These are phyloP conservation scores for Aspergillus diversus DNA, from an alignment of 495 filamentous ascomycete genomes.

Conservation along the genomic window DNA sequence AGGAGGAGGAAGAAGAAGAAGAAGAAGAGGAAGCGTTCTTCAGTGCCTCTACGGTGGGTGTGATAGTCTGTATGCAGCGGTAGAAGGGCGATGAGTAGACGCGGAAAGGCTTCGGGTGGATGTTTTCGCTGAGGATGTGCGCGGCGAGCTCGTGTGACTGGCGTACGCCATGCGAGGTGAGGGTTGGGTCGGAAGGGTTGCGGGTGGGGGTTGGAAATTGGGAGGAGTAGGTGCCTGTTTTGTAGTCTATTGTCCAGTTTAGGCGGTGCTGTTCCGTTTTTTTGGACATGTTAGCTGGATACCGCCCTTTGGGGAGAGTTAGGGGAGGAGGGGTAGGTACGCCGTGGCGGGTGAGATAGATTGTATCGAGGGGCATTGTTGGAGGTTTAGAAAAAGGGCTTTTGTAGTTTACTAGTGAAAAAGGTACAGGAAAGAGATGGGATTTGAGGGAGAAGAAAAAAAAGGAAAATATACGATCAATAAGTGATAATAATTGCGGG, in stretches of 20 bases:
- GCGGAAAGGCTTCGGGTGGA: conserved; percentile 63
- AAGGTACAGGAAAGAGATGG: background rate
- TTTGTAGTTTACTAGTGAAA: background rate
- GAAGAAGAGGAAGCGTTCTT: conserved; percentile 26
- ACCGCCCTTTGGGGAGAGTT: background rate
- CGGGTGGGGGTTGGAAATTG: conserved; percentile 78
- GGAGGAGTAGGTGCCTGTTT: conserved; percentile 71
- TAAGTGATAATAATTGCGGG: background rate
- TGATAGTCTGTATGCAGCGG: conserved; percentile 86
- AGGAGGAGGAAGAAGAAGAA: background rate
- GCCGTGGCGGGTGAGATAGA: conserved; percentile 85
- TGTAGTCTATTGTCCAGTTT: conserved; percentile 80
- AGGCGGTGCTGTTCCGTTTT: conserved; percentile 71
- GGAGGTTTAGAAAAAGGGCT: background rate
- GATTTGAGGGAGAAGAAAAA: conserved; percentile 2
- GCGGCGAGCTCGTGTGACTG: conserved; percentile 80
- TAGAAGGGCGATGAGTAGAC: conserved; percentile 90
- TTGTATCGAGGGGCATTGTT: conserved; percentile 66
- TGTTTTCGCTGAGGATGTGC: conserved; percentile 61
- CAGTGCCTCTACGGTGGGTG: conserved; percentile 64
- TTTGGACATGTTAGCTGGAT: conserved; percentile 23
- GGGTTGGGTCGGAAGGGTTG: conserved; percentile 81
- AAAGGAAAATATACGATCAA: background rate
- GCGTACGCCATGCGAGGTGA: conserved; percentile 80
- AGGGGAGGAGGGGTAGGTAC: conserved; percentile 54